Percentiles rank a stretch among this genome's conserved stretches.
Evolutionary conservation across 192 early-diverging fungal genomes (phyloP).

Genomic region (Phycomyces blakesleeanus): DNA sequence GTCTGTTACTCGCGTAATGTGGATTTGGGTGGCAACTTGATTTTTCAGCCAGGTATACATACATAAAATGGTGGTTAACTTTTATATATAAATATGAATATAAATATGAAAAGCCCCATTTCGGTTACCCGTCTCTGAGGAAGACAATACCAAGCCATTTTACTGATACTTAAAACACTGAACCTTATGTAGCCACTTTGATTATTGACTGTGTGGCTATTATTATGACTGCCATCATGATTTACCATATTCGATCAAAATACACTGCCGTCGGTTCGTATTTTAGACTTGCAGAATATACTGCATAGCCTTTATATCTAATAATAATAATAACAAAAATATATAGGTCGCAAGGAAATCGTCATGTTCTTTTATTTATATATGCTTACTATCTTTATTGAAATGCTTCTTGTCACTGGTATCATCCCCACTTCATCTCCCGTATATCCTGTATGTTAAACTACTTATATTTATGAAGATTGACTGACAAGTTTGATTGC

Average conservation of each 20-base stretch:
- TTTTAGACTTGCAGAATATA: neutral
- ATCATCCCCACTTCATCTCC: conserved; percentile 84
- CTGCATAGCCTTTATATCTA: neutral
- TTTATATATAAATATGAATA: neutral
- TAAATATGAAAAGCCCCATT: neutral
- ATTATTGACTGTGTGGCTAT: conserved; percentile 92
- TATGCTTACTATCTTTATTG: conserved; percentile 76
- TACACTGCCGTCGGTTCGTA: conserved; percentile 95
- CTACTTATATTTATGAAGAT: neutral
- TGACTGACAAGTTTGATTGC: conserved; percentile 2
- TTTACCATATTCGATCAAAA: conserved; percentile 95
- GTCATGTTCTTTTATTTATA: conserved; percentile 98
- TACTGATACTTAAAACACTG: neutral
- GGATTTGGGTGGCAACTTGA: conserved; percentile 74
- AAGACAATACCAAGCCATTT: neutral
- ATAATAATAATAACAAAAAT: neutral
- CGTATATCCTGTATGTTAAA: conserved; percentile 58
- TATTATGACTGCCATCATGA: conserved; percentile 97
- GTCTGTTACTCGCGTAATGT: conserved; percentile 95
- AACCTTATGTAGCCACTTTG: conserved; percentile 63
- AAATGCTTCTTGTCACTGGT: conserved; percentile 88
- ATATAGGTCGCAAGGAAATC: conserved; percentile 91
- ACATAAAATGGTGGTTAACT: too few species aligned
- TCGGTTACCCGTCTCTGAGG: neutral
- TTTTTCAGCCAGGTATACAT: conserved; percentile 82